phyloP scores from a whole-genome alignment of 768 basidiomycete species.

The Leccinum disarticulatum region DNA sequence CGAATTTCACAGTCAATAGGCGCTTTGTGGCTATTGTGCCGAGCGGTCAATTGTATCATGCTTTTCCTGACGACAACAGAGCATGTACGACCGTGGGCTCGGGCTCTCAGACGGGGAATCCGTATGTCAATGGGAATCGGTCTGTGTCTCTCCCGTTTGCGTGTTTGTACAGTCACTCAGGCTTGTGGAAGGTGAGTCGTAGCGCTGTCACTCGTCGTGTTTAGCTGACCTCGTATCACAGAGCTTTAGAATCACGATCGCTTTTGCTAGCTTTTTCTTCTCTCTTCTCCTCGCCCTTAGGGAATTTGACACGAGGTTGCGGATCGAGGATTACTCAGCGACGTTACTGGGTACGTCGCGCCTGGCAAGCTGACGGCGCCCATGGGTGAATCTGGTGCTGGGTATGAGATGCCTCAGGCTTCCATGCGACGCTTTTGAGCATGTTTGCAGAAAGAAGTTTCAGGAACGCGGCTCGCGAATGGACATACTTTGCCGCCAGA shows the following conservation, averaged over 20 bases:
- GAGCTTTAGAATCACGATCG: conserved; percentile 70
- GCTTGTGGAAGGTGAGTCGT: conserved; percentile 44
- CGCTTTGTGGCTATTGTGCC: conserved; percentile 55
- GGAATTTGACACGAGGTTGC: conserved; percentile 67
- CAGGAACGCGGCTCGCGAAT: conserved; percentile 46
- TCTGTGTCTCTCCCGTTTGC: conserved; percentile 50
- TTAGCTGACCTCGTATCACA: conserved; percentile 22
- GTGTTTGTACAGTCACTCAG: conserved; percentile 40
- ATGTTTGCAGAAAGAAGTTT: conserved; percentile 41
- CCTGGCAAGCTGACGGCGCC: conserved; percentile 51
- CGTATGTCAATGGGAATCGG: conserved; percentile 54
- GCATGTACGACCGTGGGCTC: conserved; percentile 74
- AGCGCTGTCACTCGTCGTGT: background rate
- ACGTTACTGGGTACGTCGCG: conserved; percentile 55
- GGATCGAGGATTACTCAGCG: conserved; percentile 57
- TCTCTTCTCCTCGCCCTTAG: conserved; percentile 57
- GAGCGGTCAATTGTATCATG: conserved; percentile 49
- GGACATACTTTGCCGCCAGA: conserved; percentile 43
- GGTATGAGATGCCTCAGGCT: conserved; percentile 9
- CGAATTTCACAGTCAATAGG: conserved; percentile 75
- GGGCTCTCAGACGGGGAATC: conserved; percentile 61
- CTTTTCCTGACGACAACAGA: conserved; percentile 59
- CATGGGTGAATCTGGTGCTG: conserved; percentile 44
- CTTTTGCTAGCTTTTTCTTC: conserved; percentile 61
- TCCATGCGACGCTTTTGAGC: conserved; percentile 45